These are phyloP conservation scores for Parascedosporium putredinis DNA, from an alignment of 2,329 filamentous ascomycete genomes.

Conservation along the genomic window DNA sequence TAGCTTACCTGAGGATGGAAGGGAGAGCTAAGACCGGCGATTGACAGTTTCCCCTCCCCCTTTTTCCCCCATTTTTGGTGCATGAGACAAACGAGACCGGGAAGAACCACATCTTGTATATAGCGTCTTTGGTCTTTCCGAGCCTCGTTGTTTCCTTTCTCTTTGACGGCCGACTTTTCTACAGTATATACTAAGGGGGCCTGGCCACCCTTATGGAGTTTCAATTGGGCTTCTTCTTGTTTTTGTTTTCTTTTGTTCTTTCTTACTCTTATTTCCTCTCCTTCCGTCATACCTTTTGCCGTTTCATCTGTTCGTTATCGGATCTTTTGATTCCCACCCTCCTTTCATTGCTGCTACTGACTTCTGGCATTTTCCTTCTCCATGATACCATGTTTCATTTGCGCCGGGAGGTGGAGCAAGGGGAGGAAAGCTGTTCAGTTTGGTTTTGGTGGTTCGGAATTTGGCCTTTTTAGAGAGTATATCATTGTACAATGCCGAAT, in stretches of 20 bases:
- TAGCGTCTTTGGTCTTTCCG: neutral
- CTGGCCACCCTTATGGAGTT: no score
- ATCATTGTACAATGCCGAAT: neutral
- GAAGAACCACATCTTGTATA: no score
- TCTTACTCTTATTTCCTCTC: no score
- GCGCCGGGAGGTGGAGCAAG: neutral
- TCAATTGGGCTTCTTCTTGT: neutral
- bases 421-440: neutral
- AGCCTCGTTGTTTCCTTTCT: neutral
- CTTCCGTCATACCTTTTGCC: neutral
- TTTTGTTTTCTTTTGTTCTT: constrained; percentile 2
- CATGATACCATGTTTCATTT: constrained; percentile 3
- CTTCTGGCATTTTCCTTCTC: neutral
- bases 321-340: no score
- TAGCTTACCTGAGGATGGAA: neutral
- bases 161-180: neutral
- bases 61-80: no score
- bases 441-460: neutral
- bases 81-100: no score
- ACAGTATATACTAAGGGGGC: no score
- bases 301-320: constrained; percentile 11
- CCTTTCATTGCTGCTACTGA: neutral
- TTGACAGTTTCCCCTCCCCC: no score
- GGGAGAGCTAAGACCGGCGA: neutral
- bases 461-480: neutral